Percentiles rank a stretch among this genome's conserved stretches.
Evolutionary conservation across 192 early-diverging fungal species (phyloP).

Genomic region (Neocallimastix lanati): DNA sequence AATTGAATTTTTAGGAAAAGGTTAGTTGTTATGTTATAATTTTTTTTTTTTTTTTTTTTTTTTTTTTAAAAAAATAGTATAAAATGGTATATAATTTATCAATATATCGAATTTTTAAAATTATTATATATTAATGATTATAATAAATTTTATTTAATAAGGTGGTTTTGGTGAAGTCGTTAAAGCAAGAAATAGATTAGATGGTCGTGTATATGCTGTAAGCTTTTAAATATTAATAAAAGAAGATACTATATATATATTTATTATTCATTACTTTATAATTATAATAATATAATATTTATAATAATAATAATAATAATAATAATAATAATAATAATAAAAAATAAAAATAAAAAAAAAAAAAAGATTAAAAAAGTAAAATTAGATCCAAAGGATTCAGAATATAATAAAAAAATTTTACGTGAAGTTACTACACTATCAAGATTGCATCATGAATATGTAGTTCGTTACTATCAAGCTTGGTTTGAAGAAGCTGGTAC

Average conservation of each 20-base stretch:
- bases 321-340: too few species aligned
- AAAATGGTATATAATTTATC: slow-evolving; percentile 4
- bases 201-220: slow-evolving; percentile 18
- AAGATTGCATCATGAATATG: slow-evolving; percentile 70
- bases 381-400: slow-evolving; percentile 57
- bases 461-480: slow-evolving; percentile 74
- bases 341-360: too few species aligned
- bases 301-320: too few species aligned
- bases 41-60: too few species aligned
- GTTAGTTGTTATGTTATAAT: neutral
- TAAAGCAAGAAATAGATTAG: slow-evolving; percentile 73
- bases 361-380: slow-evolving; percentile 85
- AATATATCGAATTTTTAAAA: too few species aligned
- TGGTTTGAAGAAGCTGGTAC: slow-evolving; percentile 62
- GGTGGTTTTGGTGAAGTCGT: slow-evolving; percentile 89
- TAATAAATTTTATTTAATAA: too few species aligned
- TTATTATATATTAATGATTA: too few species aligned
- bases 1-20: slow-evolving; percentile 48
- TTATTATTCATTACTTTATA: too few species aligned
- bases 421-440: slow-evolving; percentile 83
- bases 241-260: too few species aligned
- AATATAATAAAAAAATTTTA: slow-evolving; percentile 62
- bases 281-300: too few species aligned
- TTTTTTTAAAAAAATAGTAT: neutral
- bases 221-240: too few species aligned